A percentile compares a stretch with the other conserved stretches of the same genome.
These are phyloP conservation scores for Coniella vitis DNA, from an alignment of 2,329 filamentous ascomycete genomes.

Conservation along the genomic window DNA sequence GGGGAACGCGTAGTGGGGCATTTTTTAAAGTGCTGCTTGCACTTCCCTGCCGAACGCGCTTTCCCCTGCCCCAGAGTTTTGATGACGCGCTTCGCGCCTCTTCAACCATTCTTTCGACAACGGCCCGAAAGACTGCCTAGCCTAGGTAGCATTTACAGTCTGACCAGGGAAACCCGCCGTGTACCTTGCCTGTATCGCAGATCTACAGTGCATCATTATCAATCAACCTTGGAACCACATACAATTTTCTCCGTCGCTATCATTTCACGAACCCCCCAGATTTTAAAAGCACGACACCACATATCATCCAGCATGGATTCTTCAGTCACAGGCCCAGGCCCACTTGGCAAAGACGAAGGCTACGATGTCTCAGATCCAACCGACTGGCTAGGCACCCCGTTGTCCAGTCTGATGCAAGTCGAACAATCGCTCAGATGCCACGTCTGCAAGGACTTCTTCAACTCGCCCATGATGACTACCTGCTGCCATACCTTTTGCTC, in stretches of 20 bases:
- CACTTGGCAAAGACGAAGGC: slow-evolving; percentile 14
- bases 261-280: too few relatives aligned
- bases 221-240: not conserved
- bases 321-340: slow-evolving; percentile 5
- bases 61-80: slow-evolving; percentile 1
- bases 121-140: not conserved
- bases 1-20: slow-evolving; percentile 7
- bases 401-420: slow-evolving; percentile 60
- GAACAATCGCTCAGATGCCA: slow-evolving; percentile 88
- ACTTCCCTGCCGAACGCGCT: slow-evolving; percentile 1
- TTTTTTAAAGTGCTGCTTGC: not conserved
- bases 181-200: too few relatives aligned
- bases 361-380: slow-evolving; percentile 48
- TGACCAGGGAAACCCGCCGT: too few relatives aligned
- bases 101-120: not conserved
- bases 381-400: slow-evolving; percentile 70
- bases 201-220: too few relatives aligned
- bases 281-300: too few relatives aligned
- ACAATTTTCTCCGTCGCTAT: too few relatives aligned
- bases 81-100: slow-evolving; percentile 7
- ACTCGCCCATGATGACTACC: slow-evolving; percentile 88
- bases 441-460: slow-evolving; percentile 96
- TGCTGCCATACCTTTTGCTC: slow-evolving; percentile 97
- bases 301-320: slow-evolving; percentile 1
- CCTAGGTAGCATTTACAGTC: too few relatives aligned